Conservation (phyloP, 2,329 filamentous ascomycete species). For the Alternaria infectoria region DNA sequence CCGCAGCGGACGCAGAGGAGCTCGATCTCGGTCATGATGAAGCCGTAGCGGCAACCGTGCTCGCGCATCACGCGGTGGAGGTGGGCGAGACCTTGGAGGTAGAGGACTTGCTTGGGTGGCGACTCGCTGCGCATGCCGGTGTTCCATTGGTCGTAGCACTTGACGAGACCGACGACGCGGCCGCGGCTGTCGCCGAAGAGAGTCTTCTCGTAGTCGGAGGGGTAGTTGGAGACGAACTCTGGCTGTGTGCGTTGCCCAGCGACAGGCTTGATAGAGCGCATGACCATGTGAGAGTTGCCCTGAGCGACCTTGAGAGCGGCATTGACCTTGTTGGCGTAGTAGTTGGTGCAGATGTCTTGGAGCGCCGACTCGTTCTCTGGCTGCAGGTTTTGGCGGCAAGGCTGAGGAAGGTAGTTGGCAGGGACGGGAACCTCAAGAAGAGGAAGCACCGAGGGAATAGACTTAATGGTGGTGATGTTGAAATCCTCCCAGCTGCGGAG, state of each 20-base stretch:
- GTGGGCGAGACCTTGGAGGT: slow-evolving; percentile 84
- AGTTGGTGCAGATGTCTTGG: slow-evolving; percentile 74
- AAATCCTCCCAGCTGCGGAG: slow-evolving; percentile 84
- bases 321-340: slow-evolving; percentile 88
- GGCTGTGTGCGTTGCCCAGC: slow-evolving; percentile 62
- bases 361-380: slow-evolving; percentile 82
- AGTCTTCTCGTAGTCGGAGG: slow-evolving; percentile 59
- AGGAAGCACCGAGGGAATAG: slow-evolving; percentile 73
- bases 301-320: slow-evolving; percentile 79
- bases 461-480: slow-evolving; percentile 72
- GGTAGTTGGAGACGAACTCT: slow-evolving; percentile 70
- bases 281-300: slow-evolving; percentile 65
- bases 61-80: slow-evolving; percentile 93
- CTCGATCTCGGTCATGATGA: slow-evolving; percentile 96
- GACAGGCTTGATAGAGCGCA: slow-evolving; percentile 49
- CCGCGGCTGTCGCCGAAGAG: slow-evolving; percentile 57
- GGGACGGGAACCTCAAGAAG: slow-evolving; percentile 71
- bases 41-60: slow-evolving; percentile 90
- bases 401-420: slow-evolving; percentile 65
- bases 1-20: slow-evolving; percentile 88
- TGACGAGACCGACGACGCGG: slow-evolving; percentile 82
- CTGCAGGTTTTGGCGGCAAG: slow-evolving; percentile 64
- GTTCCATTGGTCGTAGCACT: slow-evolving; percentile 93
- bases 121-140: slow-evolving; percentile 88
- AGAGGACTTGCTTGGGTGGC: slow-evolving; percentile 84